Conservation (phyloP, 768 basidiomycete species). For the Leucogyrophana mollusca region DNA sequence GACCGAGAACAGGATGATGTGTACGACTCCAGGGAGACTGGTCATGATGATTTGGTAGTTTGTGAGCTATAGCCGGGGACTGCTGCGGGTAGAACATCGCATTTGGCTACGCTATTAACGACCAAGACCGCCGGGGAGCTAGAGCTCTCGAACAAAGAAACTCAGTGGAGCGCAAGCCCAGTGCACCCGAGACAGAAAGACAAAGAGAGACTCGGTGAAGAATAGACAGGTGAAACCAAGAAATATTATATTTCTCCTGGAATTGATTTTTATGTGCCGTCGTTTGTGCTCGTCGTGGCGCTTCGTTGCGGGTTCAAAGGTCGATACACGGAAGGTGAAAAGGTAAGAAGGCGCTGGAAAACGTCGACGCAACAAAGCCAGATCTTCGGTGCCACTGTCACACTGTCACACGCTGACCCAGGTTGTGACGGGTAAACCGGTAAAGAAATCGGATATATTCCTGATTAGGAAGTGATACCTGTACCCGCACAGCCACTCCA, state of each 20-base stretch:
- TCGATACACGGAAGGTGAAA: constrained; percentile 13
- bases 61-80: constrained; percentile 78
- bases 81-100: constrained; percentile 85
- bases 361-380: constrained; percentile 8
- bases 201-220: not conserved
- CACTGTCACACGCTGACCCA: too few relatives aligned
- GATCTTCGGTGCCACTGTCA: constrained; percentile 9
- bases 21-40: constrained; percentile 70
- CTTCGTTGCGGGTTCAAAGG: constrained; percentile 16
- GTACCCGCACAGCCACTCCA: constrained; percentile 17
- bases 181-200: constrained; percentile 6
- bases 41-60: constrained; percentile 73
- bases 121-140: not conserved
- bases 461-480: constrained; percentile 13
- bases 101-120: constrained; percentile 30
- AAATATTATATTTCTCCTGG: constrained; percentile 14
- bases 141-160: constrained; percentile 11
- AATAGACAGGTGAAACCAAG: constrained; percentile 9
- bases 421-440: too few relatives aligned
- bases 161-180: constrained; percentile 5
- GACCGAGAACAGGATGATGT: constrained; percentile 56
- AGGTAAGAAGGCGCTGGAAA: constrained; percentile 26
- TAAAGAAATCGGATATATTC: not conserved
- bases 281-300: constrained; percentile 9
- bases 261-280: constrained; percentile 13